Evolutionary conservation across 176 grass and related monocot genomes (phyloP), one percentile per base, ranked within the genome.

Genomic region (Carex cristatella): DNA sequence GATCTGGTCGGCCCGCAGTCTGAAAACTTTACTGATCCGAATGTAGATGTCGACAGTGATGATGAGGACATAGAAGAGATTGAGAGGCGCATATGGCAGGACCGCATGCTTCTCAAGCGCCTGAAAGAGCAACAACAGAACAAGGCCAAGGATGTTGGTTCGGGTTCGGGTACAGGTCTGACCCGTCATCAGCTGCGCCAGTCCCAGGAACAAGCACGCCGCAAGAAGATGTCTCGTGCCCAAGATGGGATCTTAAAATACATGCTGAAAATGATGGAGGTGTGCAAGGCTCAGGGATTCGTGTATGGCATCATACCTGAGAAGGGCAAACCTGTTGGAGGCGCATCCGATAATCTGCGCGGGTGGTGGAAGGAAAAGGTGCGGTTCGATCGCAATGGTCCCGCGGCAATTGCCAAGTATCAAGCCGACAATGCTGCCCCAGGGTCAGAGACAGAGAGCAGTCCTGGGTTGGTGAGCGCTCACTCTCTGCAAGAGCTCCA

Each of bases 191-290:
- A 91, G 92, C 91, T 87, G 40, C 83, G 88, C 10, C 93, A 95
- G 86, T 92, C 93, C 9, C 96, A 92, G 80, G 96, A 99, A 83
- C 96, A 99, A 79, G 96, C 96, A 0, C 93, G 96, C 12, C 93
- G 96, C 46, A 99, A 99, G 85, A 99, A 99, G 91, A 99, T 99
- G 96, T 99, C 96, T 1, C 93, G 96, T 65, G 93, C 96, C 8
- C 96, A 99, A 80, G 96, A 99, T 49, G 96, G 96, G 77, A 99
- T 99, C 76, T 90, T 99, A 69, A 99, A 99, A 84, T 95, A 99
- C 93, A 99, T 99, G 96, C 90, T 99, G 80, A 99, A 99, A 81
- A 99, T 99, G 96, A 99, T 99, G 96, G 96, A 99, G 83, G 96
- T 95, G 10, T 95, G 96, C 88, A 91, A 90, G 4, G 93, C 96